Evolutionary conservation across 257 asterid species (phyloP).

Genomic region (Misopates orontium): DNA sequence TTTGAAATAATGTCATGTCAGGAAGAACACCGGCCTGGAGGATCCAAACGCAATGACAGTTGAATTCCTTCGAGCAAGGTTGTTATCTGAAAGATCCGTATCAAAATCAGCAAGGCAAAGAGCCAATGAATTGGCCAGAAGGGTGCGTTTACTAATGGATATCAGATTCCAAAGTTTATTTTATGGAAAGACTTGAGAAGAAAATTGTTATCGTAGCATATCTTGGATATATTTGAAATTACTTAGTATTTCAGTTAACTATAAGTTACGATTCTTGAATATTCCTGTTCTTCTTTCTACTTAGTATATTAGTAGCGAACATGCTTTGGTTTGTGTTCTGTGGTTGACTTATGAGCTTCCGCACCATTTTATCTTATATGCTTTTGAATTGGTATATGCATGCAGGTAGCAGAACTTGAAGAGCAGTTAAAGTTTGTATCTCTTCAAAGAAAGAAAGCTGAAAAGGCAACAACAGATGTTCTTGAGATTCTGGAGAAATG

Average conservation of each 20-base stretch:
- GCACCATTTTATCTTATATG: conserved; percentile 11
- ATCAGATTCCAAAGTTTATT: too few relatives aligned
- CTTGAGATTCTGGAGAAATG: conserved; percentile 73
- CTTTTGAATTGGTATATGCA: conserved; percentile 12
- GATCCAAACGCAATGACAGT: conserved; percentile 73
- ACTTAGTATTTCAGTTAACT: too few relatives aligned
- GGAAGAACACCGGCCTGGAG: conserved; percentile 54
- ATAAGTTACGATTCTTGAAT: too few relatives aligned
- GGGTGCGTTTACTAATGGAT: conserved; percentile 49
- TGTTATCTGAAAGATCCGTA: conserved; percentile 88
- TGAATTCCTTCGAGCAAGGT: conserved; percentile 81
- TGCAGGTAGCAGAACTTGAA: conserved; percentile 78
- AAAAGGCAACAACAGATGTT: conserved; percentile 81
- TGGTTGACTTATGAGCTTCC: conserved; percentile 17
- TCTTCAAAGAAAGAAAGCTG: conserved; percentile 86
- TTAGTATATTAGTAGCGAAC: too few relatives aligned
- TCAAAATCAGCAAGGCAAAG: conserved; percentile 76
- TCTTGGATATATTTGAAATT: too few relatives aligned
- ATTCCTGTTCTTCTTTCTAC: too few relatives aligned
- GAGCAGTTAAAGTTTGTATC: conserved; percentile 70
- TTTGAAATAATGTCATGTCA: conserved; percentile 32
- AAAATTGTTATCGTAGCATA: too few relatives aligned
- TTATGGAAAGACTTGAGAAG: too few relatives aligned
- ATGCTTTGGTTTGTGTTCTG: neutral
- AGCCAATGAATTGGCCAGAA: conserved; percentile 84